These are phyloP conservation scores for Nepenthes mirabilis DNA, from an alignment of 148 eudicot genomes.

Conservation along the genomic window DNA sequence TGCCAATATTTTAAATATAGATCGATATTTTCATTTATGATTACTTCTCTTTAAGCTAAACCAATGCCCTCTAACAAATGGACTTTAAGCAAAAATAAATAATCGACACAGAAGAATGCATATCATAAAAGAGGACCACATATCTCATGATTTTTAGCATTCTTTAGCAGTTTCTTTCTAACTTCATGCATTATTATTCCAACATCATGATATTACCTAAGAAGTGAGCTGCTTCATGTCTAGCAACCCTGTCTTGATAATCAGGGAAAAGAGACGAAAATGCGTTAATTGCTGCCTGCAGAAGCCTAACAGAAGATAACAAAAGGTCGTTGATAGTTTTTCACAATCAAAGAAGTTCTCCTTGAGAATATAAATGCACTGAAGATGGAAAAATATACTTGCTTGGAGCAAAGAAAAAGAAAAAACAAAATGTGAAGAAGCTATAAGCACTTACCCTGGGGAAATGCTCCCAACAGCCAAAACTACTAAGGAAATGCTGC, in stretches of 20 bases:
- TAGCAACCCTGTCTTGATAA: conserved; percentile 82
- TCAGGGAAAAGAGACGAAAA: conserved; percentile 79
- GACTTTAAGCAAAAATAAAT: no score
- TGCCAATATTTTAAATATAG: no score
- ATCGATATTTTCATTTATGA: no score
- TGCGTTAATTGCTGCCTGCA: conserved; percentile 81
- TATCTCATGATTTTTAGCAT: no score
- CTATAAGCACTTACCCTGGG: conserved; percentile 58
- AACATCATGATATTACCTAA: conserved; percentile 30
- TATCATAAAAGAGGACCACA: no score
- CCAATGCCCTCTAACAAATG: no score
- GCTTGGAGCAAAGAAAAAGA: not conserved
- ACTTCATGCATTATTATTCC: no score
- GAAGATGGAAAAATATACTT: not conserved
- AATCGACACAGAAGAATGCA: not conserved
- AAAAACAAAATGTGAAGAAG: not conserved
- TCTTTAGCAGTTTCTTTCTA: no score
- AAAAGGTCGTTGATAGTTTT: not conserved
- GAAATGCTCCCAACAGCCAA: conserved; percentile 81
- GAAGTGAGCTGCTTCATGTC: conserved; percentile 97
- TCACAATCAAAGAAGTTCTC: not conserved
- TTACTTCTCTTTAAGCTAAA: no score
- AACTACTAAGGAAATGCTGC: conserved; percentile 83
- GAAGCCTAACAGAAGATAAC: conserved; percentile 45
- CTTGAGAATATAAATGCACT: not conserved